phyloP scores from a whole-genome alignment of 345 rosid species.

The Fremontodendron californicum region DNA sequence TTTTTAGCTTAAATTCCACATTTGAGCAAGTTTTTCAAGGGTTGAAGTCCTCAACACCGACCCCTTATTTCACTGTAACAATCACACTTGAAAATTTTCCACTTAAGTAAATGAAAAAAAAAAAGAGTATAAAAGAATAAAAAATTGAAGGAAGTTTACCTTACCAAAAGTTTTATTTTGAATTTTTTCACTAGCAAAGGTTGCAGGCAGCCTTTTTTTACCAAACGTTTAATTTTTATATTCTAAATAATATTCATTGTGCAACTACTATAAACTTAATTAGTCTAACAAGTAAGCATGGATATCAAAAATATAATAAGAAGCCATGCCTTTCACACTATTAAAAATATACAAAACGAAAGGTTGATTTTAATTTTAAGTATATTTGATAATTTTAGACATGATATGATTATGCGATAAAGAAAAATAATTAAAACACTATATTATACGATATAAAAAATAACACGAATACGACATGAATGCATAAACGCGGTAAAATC shows the following conservation, averaged over 20 bases:
- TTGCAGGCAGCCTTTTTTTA: background rate
- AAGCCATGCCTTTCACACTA: background rate
- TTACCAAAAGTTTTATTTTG: background rate
- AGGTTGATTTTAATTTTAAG: background rate
- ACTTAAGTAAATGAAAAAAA: background rate
- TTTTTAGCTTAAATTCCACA: background rate
- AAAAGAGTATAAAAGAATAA: background rate
- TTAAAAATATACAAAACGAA: background rate
- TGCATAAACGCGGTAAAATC: too few relatives aligned
- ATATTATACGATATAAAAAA: too few relatives aligned
- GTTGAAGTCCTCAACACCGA: background rate
- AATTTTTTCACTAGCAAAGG: background rate
- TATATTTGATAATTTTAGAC: too few relatives aligned
- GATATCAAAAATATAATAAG: background rate
- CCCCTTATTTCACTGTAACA: background rate
- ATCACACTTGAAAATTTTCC: background rate
- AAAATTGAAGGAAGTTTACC: background rate
- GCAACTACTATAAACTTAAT: background rate
- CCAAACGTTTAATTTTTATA: background rate
- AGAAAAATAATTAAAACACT: too few relatives aligned
- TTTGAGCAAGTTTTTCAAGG: background rate
- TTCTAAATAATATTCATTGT: background rate
- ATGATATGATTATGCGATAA: too few relatives aligned
- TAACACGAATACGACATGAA: too few relatives aligned
- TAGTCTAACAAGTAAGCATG: background rate